Conservation (phyloP, 176 grass and related monocot species). For the Bromus sterilis region DNA sequence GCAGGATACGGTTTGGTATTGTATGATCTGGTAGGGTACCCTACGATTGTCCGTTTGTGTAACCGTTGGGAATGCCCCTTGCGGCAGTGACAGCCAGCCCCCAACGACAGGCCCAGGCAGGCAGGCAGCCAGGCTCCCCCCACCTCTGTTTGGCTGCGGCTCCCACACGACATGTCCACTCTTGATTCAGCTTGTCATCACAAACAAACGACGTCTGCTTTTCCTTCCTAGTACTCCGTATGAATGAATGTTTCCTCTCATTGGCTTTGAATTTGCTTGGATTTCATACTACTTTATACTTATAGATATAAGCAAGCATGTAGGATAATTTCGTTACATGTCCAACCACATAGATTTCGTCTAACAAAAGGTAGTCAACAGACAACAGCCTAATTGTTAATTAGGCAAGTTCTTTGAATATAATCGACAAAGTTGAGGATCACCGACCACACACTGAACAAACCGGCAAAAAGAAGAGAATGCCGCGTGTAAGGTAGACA, state of each 20-base stretch:
- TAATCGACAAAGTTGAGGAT: not conserved
- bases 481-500: conserved; percentile 20
- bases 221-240: not conserved
- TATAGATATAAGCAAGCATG: too few species aligned
- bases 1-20: too few species aligned
- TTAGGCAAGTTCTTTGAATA: not conserved
- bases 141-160: conserved; percentile 10
- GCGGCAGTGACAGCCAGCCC: conserved; percentile 28
- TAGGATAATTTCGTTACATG: too few species aligned
- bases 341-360: not conserved
- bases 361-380: not conserved
- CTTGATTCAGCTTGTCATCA: not conserved
- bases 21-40: too few species aligned
- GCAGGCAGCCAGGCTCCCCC: not conserved
- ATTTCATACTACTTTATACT: not conserved
- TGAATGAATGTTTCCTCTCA: not conserved
- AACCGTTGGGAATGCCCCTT: conserved; percentile 25
- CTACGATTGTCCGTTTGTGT: conserved; percentile 6
- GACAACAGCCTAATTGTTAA: not conserved
- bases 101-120: conserved; percentile 21
- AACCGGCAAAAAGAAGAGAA: conserved; percentile 8
- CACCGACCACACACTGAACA: not conserved
- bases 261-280: not conserved
- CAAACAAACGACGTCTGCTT: too few species aligned
- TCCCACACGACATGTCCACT: not conserved